These are phyloP conservation scores for Eutrema salsugineum DNA, from an alignment of 441 rosid genomes.

Conservation along the genomic window DNA sequence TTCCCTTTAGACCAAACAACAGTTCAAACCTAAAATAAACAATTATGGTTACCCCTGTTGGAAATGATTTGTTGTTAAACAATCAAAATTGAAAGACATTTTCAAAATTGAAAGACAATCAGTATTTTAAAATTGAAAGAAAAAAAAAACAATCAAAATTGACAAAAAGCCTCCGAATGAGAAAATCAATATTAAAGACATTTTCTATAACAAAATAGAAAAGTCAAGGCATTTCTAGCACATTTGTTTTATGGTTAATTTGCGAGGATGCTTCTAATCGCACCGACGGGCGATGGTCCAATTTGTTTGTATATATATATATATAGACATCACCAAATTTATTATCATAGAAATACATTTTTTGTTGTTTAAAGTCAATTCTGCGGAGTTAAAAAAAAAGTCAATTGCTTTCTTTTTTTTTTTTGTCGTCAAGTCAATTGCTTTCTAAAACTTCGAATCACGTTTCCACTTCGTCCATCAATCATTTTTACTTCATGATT, in stretches of 20 bases:
- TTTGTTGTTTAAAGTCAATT: constrained; percentile 1
- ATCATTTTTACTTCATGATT: neutral
- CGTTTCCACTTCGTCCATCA: constrained; percentile 27
- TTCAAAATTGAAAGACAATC: neutral
- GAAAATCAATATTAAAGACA: neutral
- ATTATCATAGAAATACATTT: neutral
- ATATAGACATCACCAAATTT: neutral
- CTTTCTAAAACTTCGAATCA: constrained; percentile 1
- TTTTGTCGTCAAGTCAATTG: too few relatives aligned
- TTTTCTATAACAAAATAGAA: neutral
- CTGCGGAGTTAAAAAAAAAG: neutral
- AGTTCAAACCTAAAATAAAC: neutral
- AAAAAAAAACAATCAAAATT: neutral
- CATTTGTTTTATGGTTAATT: constrained; percentile 26
- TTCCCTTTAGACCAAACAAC: neutral
- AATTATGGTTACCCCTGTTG: neutral
- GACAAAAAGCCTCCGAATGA: neutral
- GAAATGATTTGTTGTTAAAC: neutral
- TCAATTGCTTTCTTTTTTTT: constrained; percentile 4
- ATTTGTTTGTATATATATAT: neutral
- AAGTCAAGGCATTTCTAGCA: constrained; percentile 8
- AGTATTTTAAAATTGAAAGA: too few relatives aligned
- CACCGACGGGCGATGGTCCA: constrained; percentile 32
- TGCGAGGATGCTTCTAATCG: neutral
- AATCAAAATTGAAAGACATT: neutral